These are phyloP conservation scores for Geranium brycei DNA, from an alignment of 345 rosid genomes.

Conservation along the genomic window DNA sequence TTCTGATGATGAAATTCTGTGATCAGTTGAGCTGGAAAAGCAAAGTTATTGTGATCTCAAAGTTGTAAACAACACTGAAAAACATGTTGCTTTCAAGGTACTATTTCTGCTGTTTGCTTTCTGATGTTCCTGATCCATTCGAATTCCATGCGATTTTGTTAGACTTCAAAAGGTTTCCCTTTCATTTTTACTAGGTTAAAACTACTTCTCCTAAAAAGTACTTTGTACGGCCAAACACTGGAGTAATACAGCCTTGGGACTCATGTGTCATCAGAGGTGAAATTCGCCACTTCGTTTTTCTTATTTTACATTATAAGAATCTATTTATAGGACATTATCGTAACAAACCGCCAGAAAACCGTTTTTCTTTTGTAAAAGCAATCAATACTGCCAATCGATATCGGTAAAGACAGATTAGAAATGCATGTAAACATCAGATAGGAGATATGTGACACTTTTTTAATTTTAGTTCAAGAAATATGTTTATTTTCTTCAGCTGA, in stretches of 20 bases:
- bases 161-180: slow-evolving; percentile 1
- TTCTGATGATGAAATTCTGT: slow-evolving; percentile 2
- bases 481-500: neutral
- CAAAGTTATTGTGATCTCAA: slow-evolving; percentile 60
- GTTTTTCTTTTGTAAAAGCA: neutral
- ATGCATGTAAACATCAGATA: neutral
- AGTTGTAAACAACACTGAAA: slow-evolving; percentile 62
- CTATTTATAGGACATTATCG: neutral
- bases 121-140: neutral
- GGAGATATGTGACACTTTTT: neutral
- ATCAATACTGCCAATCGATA: neutral
- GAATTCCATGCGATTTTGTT: neutral
- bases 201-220: slow-evolving; percentile 97
- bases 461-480: neutral
- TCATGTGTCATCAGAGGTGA: slow-evolving; percentile 62
- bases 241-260: slow-evolving; percentile 74
- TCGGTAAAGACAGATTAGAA: neutral
- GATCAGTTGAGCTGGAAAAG: slow-evolving; percentile 60
- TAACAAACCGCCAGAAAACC: neutral
- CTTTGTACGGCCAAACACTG: slow-evolving; percentile 90
- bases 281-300: slow-evolving; percentile 4
- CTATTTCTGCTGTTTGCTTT: neutral
- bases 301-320: neutral
- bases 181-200: slow-evolving; percentile 48
- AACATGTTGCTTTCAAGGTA: slow-evolving; percentile 76